These are phyloP conservation scores for Candida sanyaensis DNA, from an alignment of 1,139 yeast species.

Conservation along the genomic window DNA sequence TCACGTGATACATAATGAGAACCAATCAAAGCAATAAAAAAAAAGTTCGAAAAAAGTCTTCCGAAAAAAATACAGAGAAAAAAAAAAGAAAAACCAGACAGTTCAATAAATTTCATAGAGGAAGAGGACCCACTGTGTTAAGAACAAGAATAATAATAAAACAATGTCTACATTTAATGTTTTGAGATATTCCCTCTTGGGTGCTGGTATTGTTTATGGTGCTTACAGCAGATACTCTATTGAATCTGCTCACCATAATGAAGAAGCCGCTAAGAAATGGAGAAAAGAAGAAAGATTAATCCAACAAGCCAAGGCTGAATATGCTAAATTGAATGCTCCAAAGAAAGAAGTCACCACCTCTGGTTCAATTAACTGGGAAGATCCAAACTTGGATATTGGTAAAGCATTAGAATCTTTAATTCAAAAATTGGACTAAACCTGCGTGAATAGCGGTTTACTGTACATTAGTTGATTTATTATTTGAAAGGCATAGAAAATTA, in stretches of 20 bases:
- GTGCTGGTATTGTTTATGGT: conserved; percentile 88
- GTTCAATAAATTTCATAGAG: background rate
- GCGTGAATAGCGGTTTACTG: background rate
- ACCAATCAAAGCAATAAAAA: conserved; percentile 15
- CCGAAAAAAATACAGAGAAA: conserved; percentile 11
- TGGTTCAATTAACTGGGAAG: conserved; percentile 73
- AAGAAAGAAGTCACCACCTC: conserved; percentile 39
- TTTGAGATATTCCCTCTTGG: conserved; percentile 90
- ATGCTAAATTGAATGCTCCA: conserved; percentile 60
- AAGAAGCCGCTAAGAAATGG: conserved; percentile 60
- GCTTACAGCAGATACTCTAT: conserved; percentile 79
- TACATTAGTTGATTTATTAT: conserved; percentile 1
- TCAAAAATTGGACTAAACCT: conserved; percentile 40
- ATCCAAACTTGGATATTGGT: conserved; percentile 86
- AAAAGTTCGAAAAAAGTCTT: conserved; percentile 15
- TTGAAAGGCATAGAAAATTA: background rate
- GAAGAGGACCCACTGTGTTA: too few species aligned
- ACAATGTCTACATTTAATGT: conserved; percentile 53
- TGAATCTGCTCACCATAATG: conserved; percentile 58
- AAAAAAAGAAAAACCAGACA: conserved; percentile 1
- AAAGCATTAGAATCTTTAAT: conserved; percentile 46
- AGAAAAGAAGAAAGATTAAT: conserved; percentile 74
- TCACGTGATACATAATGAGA: conserved; percentile 5
- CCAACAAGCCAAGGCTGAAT: conserved; percentile 86
- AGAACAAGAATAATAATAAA: background rate